phyloP scores from a whole-genome alignment of 2,329 filamentous ascomycete genomes.

The Aspergillus glaucus region DNA sequence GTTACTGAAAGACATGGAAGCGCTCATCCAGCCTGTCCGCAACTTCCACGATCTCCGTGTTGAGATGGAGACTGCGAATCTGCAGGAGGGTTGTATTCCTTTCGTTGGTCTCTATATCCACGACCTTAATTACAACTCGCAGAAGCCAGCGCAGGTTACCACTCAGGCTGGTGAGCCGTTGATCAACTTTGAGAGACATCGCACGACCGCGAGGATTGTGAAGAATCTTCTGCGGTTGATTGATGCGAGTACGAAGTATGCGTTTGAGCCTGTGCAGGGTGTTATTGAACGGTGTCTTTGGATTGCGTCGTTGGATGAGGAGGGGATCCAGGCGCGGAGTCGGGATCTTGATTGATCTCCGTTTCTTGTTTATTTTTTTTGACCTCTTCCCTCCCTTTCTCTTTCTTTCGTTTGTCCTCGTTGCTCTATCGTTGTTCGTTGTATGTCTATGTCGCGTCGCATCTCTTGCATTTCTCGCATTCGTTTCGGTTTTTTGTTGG shows the following conservation, averaged over 20 bases:
- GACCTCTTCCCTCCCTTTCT: constrained; percentile 10
- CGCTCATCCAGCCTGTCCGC: constrained; percentile 54
- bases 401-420: constrained; percentile 6
- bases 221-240: constrained; percentile 58
- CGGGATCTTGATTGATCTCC: constrained; percentile 34
- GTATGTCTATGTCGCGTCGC: background rate
- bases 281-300: constrained; percentile 58
- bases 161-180: constrained; percentile 47
- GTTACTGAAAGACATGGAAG: constrained; percentile 53
- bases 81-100: constrained; percentile 58
- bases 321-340: constrained; percentile 47
- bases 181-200: constrained; percentile 61
- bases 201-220: constrained; percentile 59
- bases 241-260: constrained; percentile 58
- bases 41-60: constrained; percentile 58
- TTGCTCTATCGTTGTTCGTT: background rate
- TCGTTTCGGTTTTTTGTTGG: background rate
- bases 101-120: constrained; percentile 63
- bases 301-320: constrained; percentile 56
- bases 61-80: constrained; percentile 57
- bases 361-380: constrained; percentile 10
- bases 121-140: constrained; percentile 61
- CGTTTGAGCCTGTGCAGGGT: constrained; percentile 51
- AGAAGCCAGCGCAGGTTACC: constrained; percentile 56
- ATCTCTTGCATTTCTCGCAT: background rate